Conservation (phyloP, 805 yeast genomes). For the Candida alai region DNA sequence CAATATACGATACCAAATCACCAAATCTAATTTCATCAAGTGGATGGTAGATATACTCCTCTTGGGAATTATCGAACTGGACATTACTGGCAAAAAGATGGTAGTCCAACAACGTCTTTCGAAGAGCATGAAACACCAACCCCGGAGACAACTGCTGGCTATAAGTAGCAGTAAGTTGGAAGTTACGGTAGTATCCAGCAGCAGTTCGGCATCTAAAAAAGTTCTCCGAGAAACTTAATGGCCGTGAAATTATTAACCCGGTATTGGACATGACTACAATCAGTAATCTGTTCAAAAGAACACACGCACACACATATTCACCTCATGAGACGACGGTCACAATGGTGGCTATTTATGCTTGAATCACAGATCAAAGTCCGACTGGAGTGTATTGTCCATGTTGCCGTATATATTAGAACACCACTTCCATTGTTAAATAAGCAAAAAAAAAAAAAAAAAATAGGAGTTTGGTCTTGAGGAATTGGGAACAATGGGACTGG, state of each 20-base stretch:
- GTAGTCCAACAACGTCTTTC: slow-evolving; percentile 32
- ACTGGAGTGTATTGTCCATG: too few relatives aligned
- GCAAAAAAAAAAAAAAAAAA: too few relatives aligned
- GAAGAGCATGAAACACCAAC: slow-evolving; percentile 23
- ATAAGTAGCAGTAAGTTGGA: slow-evolving; percentile 31
- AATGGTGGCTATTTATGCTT: too few relatives aligned
- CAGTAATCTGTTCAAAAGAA: background rate
- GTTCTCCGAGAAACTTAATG: slow-evolving; percentile 29
- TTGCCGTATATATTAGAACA: too few relatives aligned
- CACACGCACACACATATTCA: background rate
- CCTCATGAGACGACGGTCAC: too few relatives aligned
- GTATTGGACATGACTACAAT: slow-evolving; percentile 1
- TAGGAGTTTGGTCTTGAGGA: too few relatives aligned
- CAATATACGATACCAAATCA: slow-evolving; percentile 22
- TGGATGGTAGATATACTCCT: slow-evolving; percentile 20
- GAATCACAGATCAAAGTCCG: too few relatives aligned
- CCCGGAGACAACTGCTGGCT: slow-evolving; percentile 16
- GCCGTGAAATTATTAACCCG: slow-evolving; percentile 13
- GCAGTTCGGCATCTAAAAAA: slow-evolving; percentile 32
- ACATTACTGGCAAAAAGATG: slow-evolving; percentile 32
- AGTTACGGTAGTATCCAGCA: slow-evolving; percentile 27
- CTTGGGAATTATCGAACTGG: slow-evolving; percentile 11
- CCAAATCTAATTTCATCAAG: slow-evolving; percentile 18
- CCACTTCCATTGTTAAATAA: too few relatives aligned
- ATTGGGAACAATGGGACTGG: too few relatives aligned